Evolutionary conservation across 179 eudicot genomes (phyloP).

Genomic region (Silene coronaria): DNA sequence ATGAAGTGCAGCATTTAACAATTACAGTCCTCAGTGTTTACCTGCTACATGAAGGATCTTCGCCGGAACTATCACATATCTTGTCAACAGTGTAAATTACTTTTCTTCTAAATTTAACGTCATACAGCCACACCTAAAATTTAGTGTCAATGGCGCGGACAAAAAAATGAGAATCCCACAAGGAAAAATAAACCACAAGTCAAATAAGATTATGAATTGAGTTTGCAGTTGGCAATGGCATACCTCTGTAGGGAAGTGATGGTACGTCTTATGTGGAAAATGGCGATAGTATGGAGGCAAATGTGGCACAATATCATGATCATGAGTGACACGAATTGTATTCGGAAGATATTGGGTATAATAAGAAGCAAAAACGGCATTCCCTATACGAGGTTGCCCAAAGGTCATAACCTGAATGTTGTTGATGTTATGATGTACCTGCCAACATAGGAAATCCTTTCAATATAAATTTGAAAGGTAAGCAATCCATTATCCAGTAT

Average conservation of each 20-base stretch:
- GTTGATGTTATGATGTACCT: constrained; percentile 53
- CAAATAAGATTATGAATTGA: background rate
- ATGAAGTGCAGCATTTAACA: background rate
- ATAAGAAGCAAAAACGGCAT: constrained; percentile 72
- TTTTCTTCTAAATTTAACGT: constrained; percentile 40
- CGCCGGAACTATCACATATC: constrained; percentile 85
- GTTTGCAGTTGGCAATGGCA: background rate
- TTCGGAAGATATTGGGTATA: constrained; percentile 61
- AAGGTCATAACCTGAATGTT: constrained; percentile 71
- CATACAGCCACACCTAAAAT: constrained; percentile 79
- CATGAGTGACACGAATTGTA: constrained; percentile 79
- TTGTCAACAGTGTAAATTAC: constrained; percentile 58
- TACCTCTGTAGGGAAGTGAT: constrained; percentile 97
- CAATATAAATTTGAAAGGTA: background rate
- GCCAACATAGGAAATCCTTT: constrained; percentile 13
- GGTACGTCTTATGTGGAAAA: constrained; percentile 75
- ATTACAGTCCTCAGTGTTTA: constrained; percentile 16
- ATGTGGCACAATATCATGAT: constrained; percentile 92
- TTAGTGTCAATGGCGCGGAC: background rate
- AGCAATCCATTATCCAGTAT: background rate
- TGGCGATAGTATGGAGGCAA: constrained; percentile 76
- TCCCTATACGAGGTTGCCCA: constrained; percentile 96
- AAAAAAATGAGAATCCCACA: background rate
- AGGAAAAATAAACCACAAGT: background rate
- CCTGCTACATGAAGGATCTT: constrained; percentile 97